A percentile compares a stretch with the other conserved stretches of the same genome.
Conservation (phyloP, 257 asterid species). For the Haberlea rhodopensis region DNA sequence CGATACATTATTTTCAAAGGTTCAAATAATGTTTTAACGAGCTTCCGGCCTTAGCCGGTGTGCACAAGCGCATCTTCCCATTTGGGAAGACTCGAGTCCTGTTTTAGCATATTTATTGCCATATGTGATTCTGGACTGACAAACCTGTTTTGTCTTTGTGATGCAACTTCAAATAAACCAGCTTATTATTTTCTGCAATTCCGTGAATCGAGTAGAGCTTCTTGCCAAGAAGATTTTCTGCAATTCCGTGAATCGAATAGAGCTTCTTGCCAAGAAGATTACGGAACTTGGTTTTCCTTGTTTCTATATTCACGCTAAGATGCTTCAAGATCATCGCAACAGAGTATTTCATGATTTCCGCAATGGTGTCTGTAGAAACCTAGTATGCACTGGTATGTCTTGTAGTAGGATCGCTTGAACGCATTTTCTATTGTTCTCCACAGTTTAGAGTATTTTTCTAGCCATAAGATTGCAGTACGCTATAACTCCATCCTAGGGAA, state of each 20-base stretch:
- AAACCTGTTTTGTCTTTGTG: slow-evolving; percentile 22
- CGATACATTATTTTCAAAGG: slow-evolving; percentile 85
- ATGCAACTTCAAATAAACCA: slow-evolving; percentile 93
- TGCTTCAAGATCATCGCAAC: slow-evolving; percentile 95
- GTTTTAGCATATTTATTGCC: slow-evolving; percentile 13
- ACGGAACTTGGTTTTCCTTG: slow-evolving; percentile 94
- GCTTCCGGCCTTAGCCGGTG: neutral
- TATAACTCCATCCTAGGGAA: neutral
- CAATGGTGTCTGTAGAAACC: slow-evolving; percentile 95
- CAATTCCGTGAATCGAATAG: slow-evolving; percentile 92
- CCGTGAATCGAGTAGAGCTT: slow-evolving; percentile 92
- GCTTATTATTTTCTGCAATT: slow-evolving; percentile 88
- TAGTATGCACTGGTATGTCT: slow-evolving; percentile 82
- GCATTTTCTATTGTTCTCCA: neutral
- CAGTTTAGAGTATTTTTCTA: slow-evolving; percentile 19
- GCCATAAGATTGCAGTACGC: neutral
- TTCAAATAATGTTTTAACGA: slow-evolving; percentile 18
- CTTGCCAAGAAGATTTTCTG: slow-evolving; percentile 93
- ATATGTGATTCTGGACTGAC: slow-evolving; percentile 13
- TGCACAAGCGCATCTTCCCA: no score
- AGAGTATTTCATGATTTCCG: slow-evolving; percentile 93
- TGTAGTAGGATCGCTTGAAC: neutral
- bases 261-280: slow-evolving; percentile 88
- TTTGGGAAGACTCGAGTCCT: no score
- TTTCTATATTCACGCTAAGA: slow-evolving; percentile 91